phyloP scores from a whole-genome alignment of 2,329 filamentous ascomycete species.

The Dactylellina cionopaga region DNA sequence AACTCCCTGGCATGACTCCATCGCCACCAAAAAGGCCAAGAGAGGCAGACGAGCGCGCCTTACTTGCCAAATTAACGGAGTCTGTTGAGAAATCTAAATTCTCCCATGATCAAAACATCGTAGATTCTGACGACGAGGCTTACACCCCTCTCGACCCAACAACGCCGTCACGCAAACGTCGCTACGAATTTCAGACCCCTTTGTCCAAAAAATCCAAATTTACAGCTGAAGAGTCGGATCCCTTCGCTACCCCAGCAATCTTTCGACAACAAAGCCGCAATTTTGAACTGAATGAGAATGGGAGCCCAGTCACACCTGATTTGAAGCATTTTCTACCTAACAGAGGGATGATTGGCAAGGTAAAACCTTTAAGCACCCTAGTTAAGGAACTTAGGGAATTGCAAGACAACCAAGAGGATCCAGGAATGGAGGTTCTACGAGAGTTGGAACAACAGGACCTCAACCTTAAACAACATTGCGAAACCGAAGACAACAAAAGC shows the following conservation, averaged over 20 bases:
- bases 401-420: conserved; percentile 43
- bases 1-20: conserved; percentile 34
- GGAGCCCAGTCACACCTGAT: conserved; percentile 37
- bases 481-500: not conserved
- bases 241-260: conserved; percentile 35
- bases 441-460: conserved; percentile 26
- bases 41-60: conserved; percentile 21
- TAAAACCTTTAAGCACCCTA: conserved; percentile 33
- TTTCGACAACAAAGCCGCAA: conserved; percentile 30
- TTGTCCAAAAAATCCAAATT: conserved; percentile 34
- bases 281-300: conserved; percentile 35
- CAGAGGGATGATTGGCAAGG: conserved; percentile 40
- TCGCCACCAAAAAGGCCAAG: conserved; percentile 28
- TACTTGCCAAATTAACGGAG: conserved; percentile 20
- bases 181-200: conserved; percentile 47
- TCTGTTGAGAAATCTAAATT: conserved; percentile 30
- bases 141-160: conserved; percentile 44
- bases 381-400: conserved; percentile 41
- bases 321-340: conserved; percentile 31
- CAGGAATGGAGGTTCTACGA: conserved; percentile 31
- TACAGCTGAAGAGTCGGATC: conserved; percentile 12
- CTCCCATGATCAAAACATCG: not conserved
- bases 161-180: conserved; percentile 42
- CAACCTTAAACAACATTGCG: not conserved
- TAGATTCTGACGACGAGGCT: conserved; percentile 27